Evolutionary conservation across 805 yeast species (phyloP).

Genomic region (Ogataea kodamae): DNA sequence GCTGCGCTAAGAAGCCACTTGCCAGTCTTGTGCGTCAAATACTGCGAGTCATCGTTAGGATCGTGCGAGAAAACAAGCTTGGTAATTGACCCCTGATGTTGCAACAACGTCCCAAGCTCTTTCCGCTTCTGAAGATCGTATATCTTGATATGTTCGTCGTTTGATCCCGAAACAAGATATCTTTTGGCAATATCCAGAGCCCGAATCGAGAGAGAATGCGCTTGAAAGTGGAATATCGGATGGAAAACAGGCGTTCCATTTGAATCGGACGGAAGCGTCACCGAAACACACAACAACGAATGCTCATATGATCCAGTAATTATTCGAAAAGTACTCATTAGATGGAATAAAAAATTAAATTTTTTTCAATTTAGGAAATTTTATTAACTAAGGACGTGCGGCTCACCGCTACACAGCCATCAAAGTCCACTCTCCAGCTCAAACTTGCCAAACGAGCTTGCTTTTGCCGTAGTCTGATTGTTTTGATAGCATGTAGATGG

Average conservation of each 20-base stretch:
- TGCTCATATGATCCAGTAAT: conserved; percentile 97
- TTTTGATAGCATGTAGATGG: no score
- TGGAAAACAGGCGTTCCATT: conserved; percentile 64
- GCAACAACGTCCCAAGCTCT: conserved; percentile 85
- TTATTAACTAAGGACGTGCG: no score
- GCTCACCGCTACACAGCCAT: no score
- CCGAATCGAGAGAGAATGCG: conserved; percentile 86
- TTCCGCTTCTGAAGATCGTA: conserved; percentile 92
- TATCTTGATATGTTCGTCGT: conserved; percentile 92
- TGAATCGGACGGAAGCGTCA: conserved; percentile 50
- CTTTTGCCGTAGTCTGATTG: no score
- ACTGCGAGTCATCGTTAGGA: conserved; percentile 27
- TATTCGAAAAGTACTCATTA: conserved; percentile 53
- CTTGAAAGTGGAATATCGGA: conserved; percentile 93
- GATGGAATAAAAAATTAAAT: conserved; percentile 1
- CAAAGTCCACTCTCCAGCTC: no score
- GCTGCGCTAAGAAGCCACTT: conserved; percentile 91
- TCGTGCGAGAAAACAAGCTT: conserved; percentile 67
- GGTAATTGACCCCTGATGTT: conserved; percentile 86
- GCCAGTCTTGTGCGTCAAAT: conserved; percentile 44
- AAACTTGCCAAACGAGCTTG: no score
- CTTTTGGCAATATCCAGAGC: conserved; percentile 78
- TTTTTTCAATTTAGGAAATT: conserved; percentile 2
- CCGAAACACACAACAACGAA: conserved; percentile 77
- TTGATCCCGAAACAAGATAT: conserved; percentile 88